Base-by-base conservation (phyloP, 495 filamentous ascomycete genomes). In the Glutinoglossum americanum region DNA sequence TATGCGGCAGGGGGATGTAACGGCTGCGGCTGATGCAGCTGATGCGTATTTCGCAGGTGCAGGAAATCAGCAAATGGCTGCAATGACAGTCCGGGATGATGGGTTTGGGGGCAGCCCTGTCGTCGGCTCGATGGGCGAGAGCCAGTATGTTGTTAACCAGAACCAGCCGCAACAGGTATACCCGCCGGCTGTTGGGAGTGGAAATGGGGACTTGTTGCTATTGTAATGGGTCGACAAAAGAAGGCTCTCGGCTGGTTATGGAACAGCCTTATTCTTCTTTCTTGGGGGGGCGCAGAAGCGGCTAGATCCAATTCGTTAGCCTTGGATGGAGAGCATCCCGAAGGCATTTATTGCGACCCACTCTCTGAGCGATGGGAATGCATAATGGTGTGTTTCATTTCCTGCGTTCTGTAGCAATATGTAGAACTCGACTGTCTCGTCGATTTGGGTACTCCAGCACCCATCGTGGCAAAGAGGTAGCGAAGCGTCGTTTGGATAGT, bases 31-130 rank as follows among this genome's bases (percentile, higher is more conserved):
- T 21, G 80, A 75, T 61, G 86, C 89, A 32, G 89, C 87, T 3
- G 89, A 96, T 63, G 79, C 76, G 32, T 94, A 92, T 65, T 96
- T 96, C 65, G 79, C 82, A 35, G 79, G 78, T 32, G 73, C 87
- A 9, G 81, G 81, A 0, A 80, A 70, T 54, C 77, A 80, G 68
- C 80, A 81, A 65, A 85, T 86, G 81, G 80, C 79, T 3, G 77
- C 76, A 3, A 75, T 86, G 74, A 71, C 77, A 58, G 73, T 85
- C 28, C 62, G 70, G 54, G 70, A 70, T 13, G 66, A 69, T 44
- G 78, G 74, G 6, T 73, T 71, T 60, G 71, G 67, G 17, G 65
- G 65, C 2, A 68, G 65, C 55, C 70, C 71, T 1, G 61, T 66
- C 56, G 65, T 62, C 19, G 65, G 63, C 54, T 51, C 47, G 28